Evolutionary conservation across 495 filamentous ascomycete species (phyloP).

Genomic region (Penicillium longicatenatum): DNA sequence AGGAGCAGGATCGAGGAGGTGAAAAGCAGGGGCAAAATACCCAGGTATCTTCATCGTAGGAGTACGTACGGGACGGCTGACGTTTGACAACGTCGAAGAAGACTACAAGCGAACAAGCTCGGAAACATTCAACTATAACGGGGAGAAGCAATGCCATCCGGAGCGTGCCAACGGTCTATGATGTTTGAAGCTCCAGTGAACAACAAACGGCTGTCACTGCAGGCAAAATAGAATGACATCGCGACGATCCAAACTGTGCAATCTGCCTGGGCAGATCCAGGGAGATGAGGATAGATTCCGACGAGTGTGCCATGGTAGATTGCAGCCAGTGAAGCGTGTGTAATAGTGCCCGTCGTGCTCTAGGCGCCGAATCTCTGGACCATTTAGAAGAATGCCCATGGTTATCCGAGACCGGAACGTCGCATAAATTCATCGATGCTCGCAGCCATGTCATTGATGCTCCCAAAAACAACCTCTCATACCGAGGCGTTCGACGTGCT

Average conservation of each 20-base stretch:
- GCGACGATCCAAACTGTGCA: conserved; percentile 38
- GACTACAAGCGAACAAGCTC: conserved; percentile 18
- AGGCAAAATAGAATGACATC: conserved; percentile 44
- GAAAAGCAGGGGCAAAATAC: conserved; percentile 44
- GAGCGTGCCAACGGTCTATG: conserved; percentile 46
- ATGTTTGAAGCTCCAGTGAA: conserved; percentile 20
- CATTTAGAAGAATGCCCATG: conserved; percentile 30
- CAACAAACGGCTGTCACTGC: conserved; percentile 30
- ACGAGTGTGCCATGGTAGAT: conserved; percentile 49
- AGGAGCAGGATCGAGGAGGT: conserved; percentile 30
- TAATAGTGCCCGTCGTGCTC: conserved; percentile 46
- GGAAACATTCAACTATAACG: conserved; percentile 28
- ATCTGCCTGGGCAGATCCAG: conserved; percentile 30
- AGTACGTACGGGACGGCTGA: conserved; percentile 47
- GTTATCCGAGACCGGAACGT: conserved; percentile 21
- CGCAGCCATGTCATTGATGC: conserved; percentile 23
- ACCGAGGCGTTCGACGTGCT: conserved; percentile 36
- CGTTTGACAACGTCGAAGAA: conserved; percentile 19
- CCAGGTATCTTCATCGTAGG: conserved; percentile 42
- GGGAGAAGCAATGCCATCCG: conserved; percentile 32
- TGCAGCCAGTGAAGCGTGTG: conserved; percentile 34
- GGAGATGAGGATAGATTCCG: conserved; percentile 43
- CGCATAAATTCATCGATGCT: conserved; percentile 13
- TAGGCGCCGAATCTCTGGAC: conserved; percentile 28
- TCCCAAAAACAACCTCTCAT: conserved; percentile 33